These are phyloP conservation scores for Didymella exigua DNA, from an alignment of 2,329 filamentous ascomycete genomes.

Conservation along the genomic window DNA sequence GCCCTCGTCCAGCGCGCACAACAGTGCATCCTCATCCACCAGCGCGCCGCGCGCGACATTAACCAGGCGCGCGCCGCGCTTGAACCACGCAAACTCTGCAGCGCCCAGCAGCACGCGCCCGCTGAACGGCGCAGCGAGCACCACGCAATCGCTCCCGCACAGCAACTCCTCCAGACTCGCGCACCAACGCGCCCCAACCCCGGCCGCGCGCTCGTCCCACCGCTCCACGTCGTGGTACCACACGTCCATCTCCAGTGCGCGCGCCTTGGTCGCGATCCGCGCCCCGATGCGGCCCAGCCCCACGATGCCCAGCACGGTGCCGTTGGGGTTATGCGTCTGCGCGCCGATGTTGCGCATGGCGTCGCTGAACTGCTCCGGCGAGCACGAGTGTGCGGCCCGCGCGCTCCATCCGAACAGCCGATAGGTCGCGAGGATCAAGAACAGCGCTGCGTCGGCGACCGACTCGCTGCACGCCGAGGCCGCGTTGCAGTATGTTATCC, in stretches of 20 bases:
- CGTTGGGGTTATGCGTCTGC: conserved; percentile 67
- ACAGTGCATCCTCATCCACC: conserved; percentile 68
- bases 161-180: conserved; percentile 60
- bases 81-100: conserved; percentile 58
- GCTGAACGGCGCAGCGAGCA: conserved; percentile 66
- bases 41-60: conserved; percentile 70
- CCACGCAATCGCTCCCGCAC: conserved; percentile 61
- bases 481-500: conserved; percentile 74
- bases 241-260: conserved; percentile 70
- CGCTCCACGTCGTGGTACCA: conserved; percentile 66
- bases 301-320: conserved; percentile 67
- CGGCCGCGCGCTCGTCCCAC: conserved; percentile 54
- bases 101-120: conserved; percentile 57
- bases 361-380: conserved; percentile 57
- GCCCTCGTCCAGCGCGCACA: conserved; percentile 61
- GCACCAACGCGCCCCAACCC: conserved; percentile 61
- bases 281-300: conserved; percentile 66
- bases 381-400: conserved; percentile 57
- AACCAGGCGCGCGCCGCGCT: conserved; percentile 63
- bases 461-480: conserved; percentile 73
- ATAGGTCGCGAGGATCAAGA: conserved; percentile 72
- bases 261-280: conserved; percentile 62
- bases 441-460: conserved; percentile 73
- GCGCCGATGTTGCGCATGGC: conserved; percentile 66
- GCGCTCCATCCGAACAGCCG: conserved; percentile 70